Conservation (phyloP, 2,329 filamentous ascomycete species). For the Nemania abortiva region DNA sequence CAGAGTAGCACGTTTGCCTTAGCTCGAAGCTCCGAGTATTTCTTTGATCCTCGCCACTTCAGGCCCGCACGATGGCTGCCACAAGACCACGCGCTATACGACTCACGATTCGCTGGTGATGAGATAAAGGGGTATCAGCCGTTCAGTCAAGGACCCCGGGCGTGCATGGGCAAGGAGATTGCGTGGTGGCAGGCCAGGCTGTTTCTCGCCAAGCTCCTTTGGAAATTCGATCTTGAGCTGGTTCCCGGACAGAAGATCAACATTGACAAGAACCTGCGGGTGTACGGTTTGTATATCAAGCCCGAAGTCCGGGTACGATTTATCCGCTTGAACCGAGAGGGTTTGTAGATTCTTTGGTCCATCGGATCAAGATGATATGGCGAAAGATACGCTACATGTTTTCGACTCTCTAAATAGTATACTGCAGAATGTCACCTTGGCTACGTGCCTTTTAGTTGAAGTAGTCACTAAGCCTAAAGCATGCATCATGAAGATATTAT, state of each 20-base stretch:
- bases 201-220: neutral
- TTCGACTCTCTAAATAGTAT: neutral
- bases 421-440: neutral
- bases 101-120: neutral
- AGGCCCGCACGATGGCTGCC: constrained; percentile 10
- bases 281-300: neutral
- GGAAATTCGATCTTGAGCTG: constrained; percentile 2
- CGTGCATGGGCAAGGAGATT: neutral
- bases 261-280: too few relatives aligned
- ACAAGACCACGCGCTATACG: neutral
- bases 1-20: constrained; percentile 2
- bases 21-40: constrained; percentile 1
- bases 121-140: neutral
- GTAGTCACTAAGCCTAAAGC: neutral
- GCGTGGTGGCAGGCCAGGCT: neutral
- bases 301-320: neutral
- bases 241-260: neutral
- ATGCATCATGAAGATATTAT: too few relatives aligned
- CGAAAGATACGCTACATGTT: neutral
- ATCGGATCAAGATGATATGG: neutral
- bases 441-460: neutral
- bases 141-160: constrained; percentile 15
- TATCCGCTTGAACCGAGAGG: neutral
- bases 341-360: neutral
- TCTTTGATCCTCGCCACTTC: neutral